Evolutionary conservation across 768 basidiomycete genomes (phyloP), one percentile per base, ranked within the genome.

Genomic region (Boletus vinaceobasis): DNA sequence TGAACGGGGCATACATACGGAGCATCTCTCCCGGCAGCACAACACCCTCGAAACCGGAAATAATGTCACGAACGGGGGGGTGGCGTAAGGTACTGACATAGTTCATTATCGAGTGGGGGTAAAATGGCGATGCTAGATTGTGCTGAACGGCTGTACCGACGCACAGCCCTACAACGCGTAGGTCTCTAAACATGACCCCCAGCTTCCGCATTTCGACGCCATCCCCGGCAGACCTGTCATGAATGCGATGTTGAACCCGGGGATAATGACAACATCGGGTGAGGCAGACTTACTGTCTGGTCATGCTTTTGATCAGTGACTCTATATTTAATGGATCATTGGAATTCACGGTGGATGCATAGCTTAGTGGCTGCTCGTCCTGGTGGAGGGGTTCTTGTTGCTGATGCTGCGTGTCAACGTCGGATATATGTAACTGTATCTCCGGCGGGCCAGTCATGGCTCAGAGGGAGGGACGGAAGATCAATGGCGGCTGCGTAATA

Each of bases 1-100:
- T 19, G 29, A 37, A 15, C 7, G 75, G 68, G 15, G 72, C 3
- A 75, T 74, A 78, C 76, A 59, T 61, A 84, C 89, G 74, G 33
- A 88, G 76, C 89, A 91, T 89, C 71, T 90, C 87, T 15, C 87
- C 86, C 0, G 86, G 80, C 5, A 80, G 76, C 13, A 89, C 75
- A 2, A 82, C 74, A 9, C 87, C 88, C 38, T 86, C 82, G 55
- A 90, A 84, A 14, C 75, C 78, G 19, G 76, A 73, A 35, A 91
- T 71, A 44, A 90, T 87, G 54, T 78, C 79, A 13, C 83, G 78
- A 7, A 86, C 68, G 3, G 19, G 19, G 80, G 3, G 32, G 8
- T 87, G 84, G 26, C 81, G 76, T 7, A 75, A 53, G 4, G 72
- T 72, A 26, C 76, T 75, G 4, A 83, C 62, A 17, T 70, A 66